These are phyloP conservation scores for Colletotrichum acutatum DNA, from an alignment of 2,329 filamentous ascomycete genomes.

Conservation along the genomic window DNA sequence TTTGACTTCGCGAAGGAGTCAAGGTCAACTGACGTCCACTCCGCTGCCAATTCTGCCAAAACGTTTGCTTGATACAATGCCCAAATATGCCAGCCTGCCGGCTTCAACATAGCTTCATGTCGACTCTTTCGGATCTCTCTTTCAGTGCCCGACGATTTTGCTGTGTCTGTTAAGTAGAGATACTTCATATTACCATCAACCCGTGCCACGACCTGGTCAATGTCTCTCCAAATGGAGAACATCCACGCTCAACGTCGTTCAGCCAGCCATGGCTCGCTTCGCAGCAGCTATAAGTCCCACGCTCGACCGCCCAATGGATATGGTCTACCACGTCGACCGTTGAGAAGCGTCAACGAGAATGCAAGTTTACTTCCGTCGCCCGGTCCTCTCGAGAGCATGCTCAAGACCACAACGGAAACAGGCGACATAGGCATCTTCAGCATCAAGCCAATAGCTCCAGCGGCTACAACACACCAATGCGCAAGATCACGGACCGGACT, in stretches of 20 bases:
- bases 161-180: slow-evolving; percentile 16
- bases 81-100: not conserved
- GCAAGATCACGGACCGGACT: slow-evolving; percentile 44
- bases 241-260: slow-evolving; percentile 45
- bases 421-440: slow-evolving; percentile 73
- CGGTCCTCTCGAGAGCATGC: slow-evolving; percentile 70
- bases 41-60: not conserved
- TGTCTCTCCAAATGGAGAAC: slow-evolving; percentile 43
- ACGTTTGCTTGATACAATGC: not conserved
- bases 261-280: slow-evolving; percentile 53
- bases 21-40: not conserved
- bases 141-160: not conserved
- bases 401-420: slow-evolving; percentile 73
- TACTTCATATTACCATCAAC: slow-evolving; percentile 23
- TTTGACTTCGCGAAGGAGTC: not conserved
- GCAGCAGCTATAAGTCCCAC: slow-evolving; percentile 45
- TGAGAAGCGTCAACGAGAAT: slow-evolving; percentile 57
- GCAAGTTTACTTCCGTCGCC: slow-evolving; percentile 57
- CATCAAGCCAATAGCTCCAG: slow-evolving; percentile 55
- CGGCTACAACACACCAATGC: slow-evolving; percentile 43
- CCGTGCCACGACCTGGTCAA: not conserved
- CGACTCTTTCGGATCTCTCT: not conserved
- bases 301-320: slow-evolving; percentile 36
- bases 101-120: slow-evolving; percentile 30
- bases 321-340: slow-evolving; percentile 48